A percentile compares a stretch with the other conserved stretches of the same genome.
These are phyloP conservation scores for Cutaneotrichosporon sp. DNA, from an alignment of 1,284 basidiomycete species.

Conservation along the genomic window DNA sequence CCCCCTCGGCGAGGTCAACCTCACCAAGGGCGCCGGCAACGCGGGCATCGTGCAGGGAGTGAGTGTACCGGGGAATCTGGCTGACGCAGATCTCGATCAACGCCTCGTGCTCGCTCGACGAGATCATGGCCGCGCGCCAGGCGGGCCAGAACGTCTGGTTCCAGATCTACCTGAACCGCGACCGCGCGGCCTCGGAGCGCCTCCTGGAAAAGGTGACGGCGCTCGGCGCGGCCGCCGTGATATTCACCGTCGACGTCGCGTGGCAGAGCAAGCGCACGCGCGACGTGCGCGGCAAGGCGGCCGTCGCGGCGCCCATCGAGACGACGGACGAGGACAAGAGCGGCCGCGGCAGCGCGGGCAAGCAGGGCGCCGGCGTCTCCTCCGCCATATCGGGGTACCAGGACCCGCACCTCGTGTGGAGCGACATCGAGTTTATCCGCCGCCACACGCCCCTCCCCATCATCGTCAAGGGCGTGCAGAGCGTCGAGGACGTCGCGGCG, in stretches of 20 bases:
- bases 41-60: slow-evolving; percentile 80
- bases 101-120: slow-evolving; percentile 70
- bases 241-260: slow-evolving; percentile 89
- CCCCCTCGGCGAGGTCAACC: slow-evolving; percentile 81
- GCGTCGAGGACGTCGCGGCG: slow-evolving; percentile 58
- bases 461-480: slow-evolving; percentile 59
- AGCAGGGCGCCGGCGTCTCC: slow-evolving; percentile 39
- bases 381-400: slow-evolving; percentile 58
- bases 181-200: slow-evolving; percentile 68
- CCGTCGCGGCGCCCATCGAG: slow-evolving; percentile 19
- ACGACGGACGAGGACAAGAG: not conserved
- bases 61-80: slow-evolving; percentile 20
- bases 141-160: slow-evolving; percentile 75
- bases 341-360: not conserved
- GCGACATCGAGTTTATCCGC: slow-evolving; percentile 52
- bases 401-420: slow-evolving; percentile 56
- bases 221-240: slow-evolving; percentile 65
- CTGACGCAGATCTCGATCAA: slow-evolving; percentile 67
- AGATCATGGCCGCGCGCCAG: slow-evolving; percentile 54
- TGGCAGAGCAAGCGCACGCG: slow-evolving; percentile 83
- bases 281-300: slow-evolving; percentile 60
- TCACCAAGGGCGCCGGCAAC: slow-evolving; percentile 71
- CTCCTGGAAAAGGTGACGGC: slow-evolving; percentile 59
- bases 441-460: slow-evolving; percentile 55
- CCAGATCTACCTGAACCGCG: slow-evolving; percentile 77